Evolutionary conservation across 1,284 basidiomycete genomes (phyloP), one percentile per base, ranked within the genome.

Genomic region (Boletellus deceptivus): DNA sequence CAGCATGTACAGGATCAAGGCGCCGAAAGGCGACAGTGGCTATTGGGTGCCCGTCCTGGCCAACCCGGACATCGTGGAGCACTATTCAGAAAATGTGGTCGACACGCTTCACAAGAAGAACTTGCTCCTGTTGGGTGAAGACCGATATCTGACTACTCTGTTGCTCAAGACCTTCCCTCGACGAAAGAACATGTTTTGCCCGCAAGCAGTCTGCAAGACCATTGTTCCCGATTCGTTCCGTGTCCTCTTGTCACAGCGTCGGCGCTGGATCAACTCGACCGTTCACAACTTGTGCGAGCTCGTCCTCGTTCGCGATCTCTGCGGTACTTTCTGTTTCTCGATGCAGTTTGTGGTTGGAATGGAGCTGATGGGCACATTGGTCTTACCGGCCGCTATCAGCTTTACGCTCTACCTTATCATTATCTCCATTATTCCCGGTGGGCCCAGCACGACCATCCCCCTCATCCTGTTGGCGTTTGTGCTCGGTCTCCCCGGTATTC

Each of bases 101-200:
- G 93, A 97, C 68, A 98, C 96, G 1, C 76, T 99, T 56, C 96
- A 99, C 82, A 98, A 98, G 84, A 99, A 99, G 84, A 99, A 99
- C 69, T 72, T 99, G 53, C 78, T 99, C 13, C 81, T 99, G 4
- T 86, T 99, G 41, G 97, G 97, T 72, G 96, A 99, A 76, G 96
- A 99, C 88, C 92, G 96, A 50, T 99, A 98, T 73, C 78, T 99
- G 37, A 96, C 93, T 5, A 98, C 94, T 2, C 82, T 97, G 47
- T 85, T 98, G 82, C 79, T 98, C 58, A 95, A 97, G 78, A 98
- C 96, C 0, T 99, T 99, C 86, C 97, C 97, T 43, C 93, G 93
- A 71, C 89, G 96, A 68, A 98, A 98, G 78, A 99, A 98, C 82
- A 84, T 98, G 65, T 99, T 99, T 79, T 96, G 93, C 67, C 97